Evolutionary conservation across 2,329 filamentous ascomycete genomes (phyloP), one percentile per base, ranked within the genome.

Genomic region (Phoma sp.): DNA sequence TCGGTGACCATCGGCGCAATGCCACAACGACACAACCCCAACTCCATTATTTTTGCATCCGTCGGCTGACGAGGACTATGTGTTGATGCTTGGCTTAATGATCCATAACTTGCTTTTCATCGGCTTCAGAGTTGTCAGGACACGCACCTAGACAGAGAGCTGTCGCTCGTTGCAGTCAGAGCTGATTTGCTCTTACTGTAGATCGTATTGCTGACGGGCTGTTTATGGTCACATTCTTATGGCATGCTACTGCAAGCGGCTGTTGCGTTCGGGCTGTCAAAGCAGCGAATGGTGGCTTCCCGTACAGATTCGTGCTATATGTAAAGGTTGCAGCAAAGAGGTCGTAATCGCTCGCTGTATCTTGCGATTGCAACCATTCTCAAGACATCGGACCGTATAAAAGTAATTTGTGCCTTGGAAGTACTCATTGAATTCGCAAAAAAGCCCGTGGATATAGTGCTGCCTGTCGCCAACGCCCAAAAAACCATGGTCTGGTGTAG

Each of bases 1-100:
- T 53, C 49, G 57, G 57, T 42, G 67, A 64, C 59, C 65, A 68
- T 66, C 57, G 53, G 56, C 57, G 36, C 47, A 52, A 60, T 59
- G 38, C 52, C 55, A 58, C 53, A 46, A 51, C 42, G 52, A 55
- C 42, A 50, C 35, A 57, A 27, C 38, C 30, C 7, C 13, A 47
- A 32, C 39, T 32, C 22, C 22, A 27, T 41, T 24, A 45, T 55
- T 50, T 55, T 50, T 25, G 25, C 32, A 27, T 55, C 23, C 9
- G 22, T 9, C 13, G 36, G 32, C 14, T 18, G 37, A 50, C 10
- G 33, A 22, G 40, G n/a, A 30, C 32, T 36, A 41, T 18, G 30
- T 9, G 10, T 27, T 11, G 10, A 32, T 25, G 33, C 36, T 48
- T 35, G 37, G 36, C 25, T 45, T 47, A 24, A n/a, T 35, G 9